Base-by-base conservation (phyloP, 805 yeast species). In the Sugiyamaella smithiae region DNA sequence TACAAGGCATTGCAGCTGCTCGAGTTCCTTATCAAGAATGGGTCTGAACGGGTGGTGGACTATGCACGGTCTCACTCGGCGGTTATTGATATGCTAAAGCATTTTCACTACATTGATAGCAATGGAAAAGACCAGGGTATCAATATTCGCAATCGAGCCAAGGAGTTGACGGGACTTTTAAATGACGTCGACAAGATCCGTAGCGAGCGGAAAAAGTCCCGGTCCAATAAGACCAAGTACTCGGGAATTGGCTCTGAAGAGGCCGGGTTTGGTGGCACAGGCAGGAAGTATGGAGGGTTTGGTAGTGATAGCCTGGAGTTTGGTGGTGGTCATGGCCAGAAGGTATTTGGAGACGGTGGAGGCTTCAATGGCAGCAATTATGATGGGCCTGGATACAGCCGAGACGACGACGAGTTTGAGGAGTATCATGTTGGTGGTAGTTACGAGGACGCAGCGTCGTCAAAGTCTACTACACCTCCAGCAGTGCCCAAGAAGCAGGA, bases 81-180 rank as follows among this genome's bases (percentile, higher is more conserved):
- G 20, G 75, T 89, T 48, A 82, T 93, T 50, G 84, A 85, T 48
- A 85, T 91, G 95, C 77, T 93, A 60, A 87, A 88, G 62, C 81
- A 88, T 9, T 93, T 93, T 80, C 97, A 90, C 67, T 93, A 88
- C 70, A 84, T 88, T 41, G 98, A 93, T 67, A 80, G 89, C 16
- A 86, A 88, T 65, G 97, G 97, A 26, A 81, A 89, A 57, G 99
- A 93, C 67, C 97, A 90, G 69, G 99, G 99, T 46, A 81, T 89
- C 57, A 90, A 91, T 64, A 96, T 93, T 49, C 80, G 99, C 62
- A 90, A 88, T 69, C 81, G 96, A 58, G 84, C 97, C 25, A 86
- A 88, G 66, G 83, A 81, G 54, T 73, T 93, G 53, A 72, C 82
- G 22, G 75, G 74, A 12, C 73, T 93, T 57, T 74, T 93, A 57